phyloP scores from a whole-genome alignment of 768 basidiomycete species.

The Hirschioporus abietinus region DNA sequence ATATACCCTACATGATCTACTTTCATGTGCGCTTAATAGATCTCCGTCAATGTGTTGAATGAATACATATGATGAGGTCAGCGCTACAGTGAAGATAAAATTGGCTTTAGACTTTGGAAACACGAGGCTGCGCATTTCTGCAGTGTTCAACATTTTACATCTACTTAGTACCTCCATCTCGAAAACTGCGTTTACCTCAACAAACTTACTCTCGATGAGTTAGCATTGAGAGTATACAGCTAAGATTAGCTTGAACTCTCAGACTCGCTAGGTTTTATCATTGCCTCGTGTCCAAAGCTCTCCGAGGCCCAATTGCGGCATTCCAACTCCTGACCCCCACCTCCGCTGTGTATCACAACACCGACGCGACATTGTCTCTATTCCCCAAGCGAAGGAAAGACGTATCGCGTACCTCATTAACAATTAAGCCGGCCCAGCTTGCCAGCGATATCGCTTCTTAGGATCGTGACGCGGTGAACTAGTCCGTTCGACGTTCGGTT shows the following conservation, averaged over 20 bases:
- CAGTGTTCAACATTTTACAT: background rate
- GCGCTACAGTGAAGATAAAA: background rate
- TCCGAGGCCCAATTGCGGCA: no score
- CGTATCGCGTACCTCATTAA: background rate
- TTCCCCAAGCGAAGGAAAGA: background rate
- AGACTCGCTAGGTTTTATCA: background rate
- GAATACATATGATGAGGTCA: background rate
- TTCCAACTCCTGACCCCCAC: background rate
- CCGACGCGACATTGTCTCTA: background rate
- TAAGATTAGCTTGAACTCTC: background rate
- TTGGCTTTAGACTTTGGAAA: background rate
- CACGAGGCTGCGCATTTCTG: background rate
- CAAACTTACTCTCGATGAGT: background rate
- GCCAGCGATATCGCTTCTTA: background rate
- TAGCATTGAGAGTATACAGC: background rate
- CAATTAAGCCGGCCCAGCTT: background rate
- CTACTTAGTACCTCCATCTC: background rate
- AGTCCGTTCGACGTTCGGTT: background rate
- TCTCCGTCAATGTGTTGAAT: background rate
- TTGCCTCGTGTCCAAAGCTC: background rate
- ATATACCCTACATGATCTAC: background rate
- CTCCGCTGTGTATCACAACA: background rate
- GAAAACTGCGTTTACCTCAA: background rate
- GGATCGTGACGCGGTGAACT: background rate
- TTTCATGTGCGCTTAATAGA: background rate